Evolutionary conservation across 2,329 filamentous ascomycete species (phyloP).

Genomic region (Fusarium secorum): DNA sequence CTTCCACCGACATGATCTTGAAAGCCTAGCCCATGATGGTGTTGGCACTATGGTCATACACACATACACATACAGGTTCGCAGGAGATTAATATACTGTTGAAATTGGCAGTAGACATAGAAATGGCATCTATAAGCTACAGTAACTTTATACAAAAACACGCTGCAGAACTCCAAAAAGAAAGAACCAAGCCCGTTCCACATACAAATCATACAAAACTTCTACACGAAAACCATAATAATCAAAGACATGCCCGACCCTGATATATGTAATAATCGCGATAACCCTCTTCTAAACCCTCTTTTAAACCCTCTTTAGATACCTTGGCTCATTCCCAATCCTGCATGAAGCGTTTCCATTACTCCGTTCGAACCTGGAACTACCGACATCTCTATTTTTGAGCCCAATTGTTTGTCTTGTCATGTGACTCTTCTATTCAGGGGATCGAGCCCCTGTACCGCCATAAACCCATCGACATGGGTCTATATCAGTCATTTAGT

Average conservation of each 20-base stretch:
- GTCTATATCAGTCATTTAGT: constrained; percentile 20
- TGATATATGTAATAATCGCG: constrained; percentile 9
- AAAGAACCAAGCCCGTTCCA: constrained; percentile 12
- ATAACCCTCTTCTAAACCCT: neutral
- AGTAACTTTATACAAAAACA: constrained; percentile 1
- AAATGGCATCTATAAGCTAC: neutral
- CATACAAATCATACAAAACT: constrained; percentile 25
- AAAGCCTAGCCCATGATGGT: neutral
- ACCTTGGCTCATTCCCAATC: neutral
- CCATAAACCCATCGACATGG: neutral
- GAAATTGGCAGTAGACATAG: neutral
- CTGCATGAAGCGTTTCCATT: neutral
- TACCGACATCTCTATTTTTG: neutral
- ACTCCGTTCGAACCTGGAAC: neutral
- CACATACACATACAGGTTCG: neutral
- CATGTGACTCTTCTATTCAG: neutral
- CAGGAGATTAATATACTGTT: neutral
- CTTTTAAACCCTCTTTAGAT: constrained; percentile 3
- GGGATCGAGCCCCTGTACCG: neutral
- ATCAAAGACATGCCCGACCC: neutral
- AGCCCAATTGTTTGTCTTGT: neutral
- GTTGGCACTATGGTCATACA: neutral
- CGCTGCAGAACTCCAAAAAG: constrained; percentile 25
- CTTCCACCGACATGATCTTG: neutral
- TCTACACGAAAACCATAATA: neutral